Base-by-base conservation (phyloP, 2,329 filamentous ascomycete genomes). In the Colletotrichum scovillei region DNA sequence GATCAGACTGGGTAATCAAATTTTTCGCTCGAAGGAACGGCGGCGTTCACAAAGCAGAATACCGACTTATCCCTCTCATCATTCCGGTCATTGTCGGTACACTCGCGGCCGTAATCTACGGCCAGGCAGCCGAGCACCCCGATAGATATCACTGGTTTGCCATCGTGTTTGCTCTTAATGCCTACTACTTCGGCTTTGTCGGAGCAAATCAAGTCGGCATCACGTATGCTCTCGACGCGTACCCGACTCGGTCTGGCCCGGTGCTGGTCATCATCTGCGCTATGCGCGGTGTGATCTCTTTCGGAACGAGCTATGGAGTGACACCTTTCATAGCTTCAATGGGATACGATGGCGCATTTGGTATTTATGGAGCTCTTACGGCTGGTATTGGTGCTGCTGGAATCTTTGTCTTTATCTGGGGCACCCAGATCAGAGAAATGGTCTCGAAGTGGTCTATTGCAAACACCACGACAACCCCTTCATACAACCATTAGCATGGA, bases 201-300 rank as follows among this genome's bases (percentile, higher is more conserved):
- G 82, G 84, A 0, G 81, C 81, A 9, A 87, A 86, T 72, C 85
- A 86, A 66, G 82, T 83, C 4, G 84, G 80, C 0, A 84, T 86
- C 63, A 85, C 84, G 0, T 86, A 84, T 71, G 75, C 84, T 5
- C 80, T 87, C 2, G 85, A 87, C 67, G 80, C 82, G 1, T 87
- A 86, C 67, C 84, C 84, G 1, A 79, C 80, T 3, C 79, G 83
- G 2, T 81, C 84, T 4, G 83, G 83, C 0, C 82, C 85, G 0
- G 72, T 86, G 2, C 76, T 87, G 24, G 82, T 87, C 4, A 81
- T 87, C 46, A 84, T 87, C 35, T 86, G 84, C 63, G 84, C 85
- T 5, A 80, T 86, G 74, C 79, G 85, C 2, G 85, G 85, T 0
- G 82, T 87, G 55, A 83, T 87, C 9, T 84, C 81, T 1, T 87